Base-by-base conservation (phyloP, 1,139 yeast genomes). In the Nakaseomyces sp. region DNA sequence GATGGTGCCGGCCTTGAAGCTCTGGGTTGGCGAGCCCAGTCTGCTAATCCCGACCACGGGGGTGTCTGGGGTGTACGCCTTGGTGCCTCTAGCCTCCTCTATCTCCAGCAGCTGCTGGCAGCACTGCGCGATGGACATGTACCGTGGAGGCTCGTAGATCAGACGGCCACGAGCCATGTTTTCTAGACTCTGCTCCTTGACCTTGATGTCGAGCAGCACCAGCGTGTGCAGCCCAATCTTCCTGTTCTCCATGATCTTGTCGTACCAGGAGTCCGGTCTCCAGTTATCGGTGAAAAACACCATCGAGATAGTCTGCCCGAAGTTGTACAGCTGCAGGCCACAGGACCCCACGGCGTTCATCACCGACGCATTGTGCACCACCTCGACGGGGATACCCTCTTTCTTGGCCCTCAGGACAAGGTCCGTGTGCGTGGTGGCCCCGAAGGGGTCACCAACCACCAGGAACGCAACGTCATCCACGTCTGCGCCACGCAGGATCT, bases 261-360 rank as follows among this genome's bases (percentile, higher is more conserved):
- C 76, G 63, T 91, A 91, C 70, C 93, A 91, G 25, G 95, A 83
- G 63, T 89, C 97, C 1, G 98, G 98, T 61, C 86, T 82, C 98
- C 98, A 91, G 47, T 72, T 69, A 33, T 89, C 97, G 22, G 96
- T 89, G 73, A 91, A 91, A 63, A 91, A 91, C 3, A 91, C 98
- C 61, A 91, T 73, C 1, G 96, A 87, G 13, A 91, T 93, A 12
- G 97, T 88, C 67, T 91, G 98, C 7, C 98, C 98, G 66, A 89
- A 91, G 56, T 84, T 89, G 66, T 91, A 91, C 48, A 91, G 73
- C 64, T 91, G 98, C 51, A 91, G 73, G 19, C 98, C 98, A 69
- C 96, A 88, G 1, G 96, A 95, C 12, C 98, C 98, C 19, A 91
- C 95, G 0, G 98, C 98, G 62, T 91, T 91, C 96, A 91, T 88